Conservation (phyloP, 1,139 yeast genomes). For the Debaryomyces psychrophilus region DNA sequence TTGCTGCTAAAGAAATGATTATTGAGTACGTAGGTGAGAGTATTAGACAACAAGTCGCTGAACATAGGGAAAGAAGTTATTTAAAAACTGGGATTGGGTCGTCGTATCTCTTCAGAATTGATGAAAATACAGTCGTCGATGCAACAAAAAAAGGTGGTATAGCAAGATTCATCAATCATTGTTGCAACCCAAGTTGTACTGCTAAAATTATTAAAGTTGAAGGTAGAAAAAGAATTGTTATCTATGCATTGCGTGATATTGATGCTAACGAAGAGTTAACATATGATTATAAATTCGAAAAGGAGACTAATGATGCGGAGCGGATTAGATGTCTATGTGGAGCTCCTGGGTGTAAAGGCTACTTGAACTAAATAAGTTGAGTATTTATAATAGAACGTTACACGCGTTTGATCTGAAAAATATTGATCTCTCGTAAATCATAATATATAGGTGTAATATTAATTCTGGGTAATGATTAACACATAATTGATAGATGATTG, state of each 20-base stretch:
- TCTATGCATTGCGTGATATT: constrained; percentile 88
- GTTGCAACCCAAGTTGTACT: constrained; percentile 96
- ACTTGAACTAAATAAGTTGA: constrained; percentile 57
- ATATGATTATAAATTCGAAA: constrained; percentile 91
- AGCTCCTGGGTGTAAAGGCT: constrained; percentile 92
- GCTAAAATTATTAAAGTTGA: constrained; percentile 96
- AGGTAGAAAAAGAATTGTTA: constrained; percentile 91
- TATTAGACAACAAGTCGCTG: constrained; percentile 92
- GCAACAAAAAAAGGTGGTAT: constrained; percentile 98
- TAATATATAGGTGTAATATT: not conserved
- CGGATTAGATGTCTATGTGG: constrained; percentile 94
- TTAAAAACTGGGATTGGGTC: constrained; percentile 93
- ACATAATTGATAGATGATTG: not conserved
- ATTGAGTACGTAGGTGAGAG: constrained; percentile 98
- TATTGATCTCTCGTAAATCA: not conserved
- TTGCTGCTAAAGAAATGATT: constrained; percentile 94
- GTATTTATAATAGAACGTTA: constrained; percentile 6
- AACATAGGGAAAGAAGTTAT: constrained; percentile 84
- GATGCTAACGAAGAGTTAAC: constrained; percentile 91
- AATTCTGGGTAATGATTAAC: not conserved
- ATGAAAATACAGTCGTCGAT: constrained; percentile 92
- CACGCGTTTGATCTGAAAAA: constrained; percentile 5
- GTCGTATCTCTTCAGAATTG: constrained; percentile 87
- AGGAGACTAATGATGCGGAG: constrained; percentile 89
- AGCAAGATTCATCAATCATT: constrained; percentile 94